Conservation (phyloP, 345 rosid species). For the Populus pruinosa region DNA sequence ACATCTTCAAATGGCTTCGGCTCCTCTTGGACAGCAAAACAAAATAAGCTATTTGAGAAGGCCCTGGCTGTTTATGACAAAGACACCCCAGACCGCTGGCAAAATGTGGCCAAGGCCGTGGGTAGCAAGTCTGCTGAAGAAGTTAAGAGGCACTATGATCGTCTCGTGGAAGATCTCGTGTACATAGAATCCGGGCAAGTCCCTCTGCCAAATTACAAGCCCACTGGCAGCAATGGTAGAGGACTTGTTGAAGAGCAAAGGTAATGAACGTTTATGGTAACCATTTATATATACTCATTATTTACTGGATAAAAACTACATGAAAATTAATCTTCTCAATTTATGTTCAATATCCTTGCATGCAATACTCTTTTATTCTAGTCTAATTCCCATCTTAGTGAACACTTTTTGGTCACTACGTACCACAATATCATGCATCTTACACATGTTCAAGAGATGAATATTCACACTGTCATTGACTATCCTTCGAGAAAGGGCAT, state of each 20-base stretch:
- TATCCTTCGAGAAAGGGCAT: background rate
- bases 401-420: background rate
- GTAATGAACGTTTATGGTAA: slow-evolving; percentile 14
- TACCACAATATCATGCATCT: background rate
- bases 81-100: slow-evolving; percentile 96
- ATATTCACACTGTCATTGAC: background rate
- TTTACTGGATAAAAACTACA: background rate
- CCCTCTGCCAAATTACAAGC: slow-evolving; percentile 65
- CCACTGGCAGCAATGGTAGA: slow-evolving; percentile 30
- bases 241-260: slow-evolving; percentile 39
- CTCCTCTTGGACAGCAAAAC: slow-evolving; percentile 66
- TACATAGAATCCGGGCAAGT: slow-evolving; percentile 64
- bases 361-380: background rate
- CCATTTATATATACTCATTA: background rate
- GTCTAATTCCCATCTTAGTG: background rate
- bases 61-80: slow-evolving; percentile 77
- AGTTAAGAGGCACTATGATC: slow-evolving; percentile 76
- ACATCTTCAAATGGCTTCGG: slow-evolving; percentile 40
- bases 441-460: background rate
- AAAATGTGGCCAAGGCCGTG: slow-evolving; percentile 71
- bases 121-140: slow-evolving; percentile 79
- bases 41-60: slow-evolving; percentile 79
- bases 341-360: background rate
- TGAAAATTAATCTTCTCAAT: background rate
- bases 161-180: slow-evolving; percentile 71